Evolutionary conservation across 805 yeast species (phyloP).

Genomic region (Starmerella khaoyaiensis): DNA sequence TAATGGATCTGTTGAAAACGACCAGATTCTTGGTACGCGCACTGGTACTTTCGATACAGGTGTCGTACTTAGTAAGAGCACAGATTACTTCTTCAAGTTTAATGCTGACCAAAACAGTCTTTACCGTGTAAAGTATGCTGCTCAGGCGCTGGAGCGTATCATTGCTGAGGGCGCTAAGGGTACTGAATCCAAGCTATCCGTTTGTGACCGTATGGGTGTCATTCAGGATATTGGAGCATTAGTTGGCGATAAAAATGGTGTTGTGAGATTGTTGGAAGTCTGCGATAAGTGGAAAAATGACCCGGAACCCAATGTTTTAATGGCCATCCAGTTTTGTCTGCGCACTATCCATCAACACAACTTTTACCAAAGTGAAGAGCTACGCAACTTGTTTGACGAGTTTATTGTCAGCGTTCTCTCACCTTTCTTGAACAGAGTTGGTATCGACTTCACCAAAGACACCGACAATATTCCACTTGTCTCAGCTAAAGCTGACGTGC

Average conservation of each 20-base stretch:
- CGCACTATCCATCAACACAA: constrained; percentile 35
- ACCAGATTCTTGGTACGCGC: constrained; percentile 42
- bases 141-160: constrained; percentile 39
- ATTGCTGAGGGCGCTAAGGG: constrained; percentile 42
- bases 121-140: constrained; percentile 44
- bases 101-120: constrained; percentile 51
- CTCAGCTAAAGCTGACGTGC: constrained; percentile 51
- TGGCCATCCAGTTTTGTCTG: constrained; percentile 34
- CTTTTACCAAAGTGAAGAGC: constrained; percentile 35
- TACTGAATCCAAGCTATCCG: constrained; percentile 36
- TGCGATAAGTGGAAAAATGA: constrained; percentile 37
- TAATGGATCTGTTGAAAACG: constrained; percentile 44
- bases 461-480: constrained; percentile 39
- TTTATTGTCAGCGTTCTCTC: constrained; percentile 44
- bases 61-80: constrained; percentile 1
- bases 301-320: constrained; percentile 44
- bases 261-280: constrained; percentile 37
- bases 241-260: constrained; percentile 37
- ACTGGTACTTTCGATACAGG: constrained; percentile 36
- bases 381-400: constrained; percentile 31
- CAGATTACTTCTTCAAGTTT: constrained; percentile 40
- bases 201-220: constrained; percentile 52
- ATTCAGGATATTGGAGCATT: constrained; percentile 48
- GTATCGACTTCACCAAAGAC: constrained; percentile 52
- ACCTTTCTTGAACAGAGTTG: constrained; percentile 42